Evolutionary conservation across 257 asterid genomes (phyloP).

Genomic region (Penstemon barbatus): DNA sequence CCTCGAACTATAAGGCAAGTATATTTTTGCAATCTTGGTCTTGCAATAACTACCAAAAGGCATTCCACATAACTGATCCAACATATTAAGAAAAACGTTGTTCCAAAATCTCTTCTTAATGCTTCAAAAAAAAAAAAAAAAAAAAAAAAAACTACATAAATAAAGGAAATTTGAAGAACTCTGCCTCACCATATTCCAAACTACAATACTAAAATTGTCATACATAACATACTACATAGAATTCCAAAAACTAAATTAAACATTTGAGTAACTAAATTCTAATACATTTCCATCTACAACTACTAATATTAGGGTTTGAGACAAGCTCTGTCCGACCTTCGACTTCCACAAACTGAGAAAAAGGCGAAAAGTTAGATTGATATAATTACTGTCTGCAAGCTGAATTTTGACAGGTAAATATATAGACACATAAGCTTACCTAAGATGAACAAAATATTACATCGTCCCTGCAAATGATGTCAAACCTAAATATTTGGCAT

Average conservation of each 20-base stretch:
- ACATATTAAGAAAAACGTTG: background rate
- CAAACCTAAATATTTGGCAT: no score
- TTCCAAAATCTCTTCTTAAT: background rate
- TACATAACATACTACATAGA: conserved; percentile 32
- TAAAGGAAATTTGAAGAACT: background rate
- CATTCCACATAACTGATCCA: background rate
- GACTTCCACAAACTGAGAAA: no score
- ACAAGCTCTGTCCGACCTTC: no score
- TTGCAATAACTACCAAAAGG: background rate
- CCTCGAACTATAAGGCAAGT: background rate
- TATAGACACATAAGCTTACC: no score
- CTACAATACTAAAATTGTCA: conserved; percentile 19
- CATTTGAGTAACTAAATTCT: no score
- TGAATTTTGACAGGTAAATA: no score
- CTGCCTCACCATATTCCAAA: conserved; percentile 19
- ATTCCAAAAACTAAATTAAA: conserved; percentile 14
- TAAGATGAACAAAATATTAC: no score
- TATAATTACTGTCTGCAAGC: no score
- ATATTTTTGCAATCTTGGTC: conserved; percentile 17
- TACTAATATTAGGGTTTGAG: no score
- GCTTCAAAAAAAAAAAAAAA: background rate
- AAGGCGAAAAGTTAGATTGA: no score
- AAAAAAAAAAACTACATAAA: background rate
- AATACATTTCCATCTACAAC: no score
- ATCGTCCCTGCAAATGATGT: no score